phyloP scores from a whole-genome alignment of 2,329 filamentous ascomycete species.

The Coniella lustricola region DNA sequence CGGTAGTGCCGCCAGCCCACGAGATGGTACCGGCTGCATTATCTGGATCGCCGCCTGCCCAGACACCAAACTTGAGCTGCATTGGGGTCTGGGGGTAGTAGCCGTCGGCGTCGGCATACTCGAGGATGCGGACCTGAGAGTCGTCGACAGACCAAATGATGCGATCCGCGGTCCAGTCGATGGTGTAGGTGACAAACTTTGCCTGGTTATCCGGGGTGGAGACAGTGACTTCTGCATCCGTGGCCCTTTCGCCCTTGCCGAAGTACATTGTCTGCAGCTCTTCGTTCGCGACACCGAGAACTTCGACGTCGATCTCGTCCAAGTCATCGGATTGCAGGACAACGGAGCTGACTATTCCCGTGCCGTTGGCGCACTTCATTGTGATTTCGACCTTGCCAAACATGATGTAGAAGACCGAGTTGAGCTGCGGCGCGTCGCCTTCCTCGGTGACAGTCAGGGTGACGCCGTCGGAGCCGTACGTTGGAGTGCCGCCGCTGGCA shows the following conservation, averaged over 20 bases:
- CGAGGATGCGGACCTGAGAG: conserved; percentile 68
- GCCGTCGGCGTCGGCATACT: conserved; percentile 58
- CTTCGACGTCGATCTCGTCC: conserved; percentile 97
- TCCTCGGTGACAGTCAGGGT: conserved; percentile 70
- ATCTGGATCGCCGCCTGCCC: conserved; percentile 80
- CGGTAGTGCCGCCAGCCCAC: conserved; percentile 81
- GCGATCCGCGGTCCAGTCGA: conserved; percentile 84
- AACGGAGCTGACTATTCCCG: conserved; percentile 86
- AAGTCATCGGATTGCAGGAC: conserved; percentile 86
- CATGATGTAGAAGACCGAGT: conserved; percentile 97
- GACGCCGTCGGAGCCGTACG: conserved; percentile 70
- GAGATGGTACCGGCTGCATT: conserved; percentile 77
- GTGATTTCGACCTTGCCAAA: conserved; percentile 85
- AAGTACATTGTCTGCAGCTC: conserved; percentile 98
- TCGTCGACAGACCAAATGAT: conserved; percentile 84
- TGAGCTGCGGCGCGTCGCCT: conserved; percentile 80
- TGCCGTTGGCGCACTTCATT: conserved; percentile 79
- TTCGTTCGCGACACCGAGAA: conserved; percentile 69
- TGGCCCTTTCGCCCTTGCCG: conserved; percentile 82
- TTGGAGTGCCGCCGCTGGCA: conserved; percentile 56
- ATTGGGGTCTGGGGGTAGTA: conserved; percentile 96
- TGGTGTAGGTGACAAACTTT: conserved; percentile 74
- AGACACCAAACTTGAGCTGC: conserved; percentile 86
- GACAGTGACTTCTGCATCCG: conserved; percentile 82
- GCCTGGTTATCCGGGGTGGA: conserved; percentile 62